Base-by-base conservation (phyloP, 495 filamentous ascomycete genomes). In the Jackrogersella multiformis region DNA sequence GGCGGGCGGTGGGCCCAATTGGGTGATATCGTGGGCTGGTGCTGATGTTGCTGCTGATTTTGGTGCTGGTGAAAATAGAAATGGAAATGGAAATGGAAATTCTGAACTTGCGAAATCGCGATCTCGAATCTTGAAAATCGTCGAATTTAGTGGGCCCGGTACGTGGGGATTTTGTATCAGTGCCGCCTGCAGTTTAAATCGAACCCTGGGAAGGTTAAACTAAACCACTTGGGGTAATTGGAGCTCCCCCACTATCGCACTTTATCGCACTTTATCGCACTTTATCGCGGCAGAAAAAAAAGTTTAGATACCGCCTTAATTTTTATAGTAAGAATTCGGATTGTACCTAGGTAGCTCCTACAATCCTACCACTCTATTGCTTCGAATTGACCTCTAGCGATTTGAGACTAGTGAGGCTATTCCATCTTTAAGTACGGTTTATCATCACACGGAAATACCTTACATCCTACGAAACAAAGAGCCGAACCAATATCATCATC, bases 191-290 rank as follows among this genome's bases (percentile, higher is more conserved):
- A 46, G 32, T 45, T 48, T 64, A 46, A 56, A 16, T 49, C 45
- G 59, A 13, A 20, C 12, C 58, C 30, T 36, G 16, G 34, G 20
- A 4, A 20, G 15, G 16, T 30, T n/a, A n/a, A 30, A 3, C 13
- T 44, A 42, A 56, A 28, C 52, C 44, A 0, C 18, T n/a, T 16
- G 32, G 32, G 55, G 56, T 56, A 56, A 16, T 32, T 44, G 53
- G 24, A 70, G 68, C 61, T 72, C 32, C 72, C 67, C 70, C 72
- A 65, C 72, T 66, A 70, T 61, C 32, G 26, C n/a, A n/a, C n/a
- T n/a, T 36, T 68, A 70, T 65, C 32, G 44, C n/a, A n/a, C n/a
- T n/a, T 13, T 53, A 53, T 53, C 49, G 16, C 28, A 38, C 58
- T 7, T 4, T 3, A 30, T 4, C 3, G 7, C n/a, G 66, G 68